Conservation (phyloP, 2,329 filamentous ascomycete genomes). For the Hypoxylon sp. region DNA sequence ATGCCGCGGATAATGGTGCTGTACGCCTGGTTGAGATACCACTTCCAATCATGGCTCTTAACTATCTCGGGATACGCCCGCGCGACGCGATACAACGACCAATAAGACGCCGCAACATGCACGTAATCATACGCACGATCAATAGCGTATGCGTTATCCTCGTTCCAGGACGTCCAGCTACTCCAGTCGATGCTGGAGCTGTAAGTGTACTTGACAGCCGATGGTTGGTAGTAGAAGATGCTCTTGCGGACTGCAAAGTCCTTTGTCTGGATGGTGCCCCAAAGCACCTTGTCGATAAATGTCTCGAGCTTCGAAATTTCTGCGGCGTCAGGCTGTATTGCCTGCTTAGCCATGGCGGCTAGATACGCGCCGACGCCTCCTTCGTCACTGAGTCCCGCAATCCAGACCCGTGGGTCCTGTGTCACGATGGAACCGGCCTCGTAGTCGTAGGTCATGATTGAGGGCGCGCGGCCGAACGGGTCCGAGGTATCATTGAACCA, state of each 20-base stretch:
- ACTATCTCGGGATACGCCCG: constrained; percentile 63
- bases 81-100: constrained; percentile 69
- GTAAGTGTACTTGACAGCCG: constrained; percentile 62
- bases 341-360: constrained; percentile 69
- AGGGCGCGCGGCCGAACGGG: constrained; percentile 68
- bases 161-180: constrained; percentile 67
- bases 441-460: constrained; percentile 70
- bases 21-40: constrained; percentile 70
- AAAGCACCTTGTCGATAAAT: constrained; percentile 67
- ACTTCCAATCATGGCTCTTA: constrained; percentile 61
- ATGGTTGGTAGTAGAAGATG: constrained; percentile 70
- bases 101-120: constrained; percentile 69
- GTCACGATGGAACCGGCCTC: constrained; percentile 60
- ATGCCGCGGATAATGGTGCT: constrained; percentile 62
- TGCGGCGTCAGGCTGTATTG: constrained; percentile 62
- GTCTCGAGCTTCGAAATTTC: constrained; percentile 68
- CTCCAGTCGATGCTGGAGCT: constrained; percentile 62
- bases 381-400: constrained; percentile 72
- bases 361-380: constrained; percentile 70
- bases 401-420: constrained; percentile 68
- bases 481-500: constrained; percentile 67
- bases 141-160: constrained; percentile 60
- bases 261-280: constrained; percentile 63
- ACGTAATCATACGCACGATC: constrained; percentile 72
- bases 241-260: constrained; percentile 68